phyloP scores from a whole-genome alignment of 2,329 filamentous ascomycete genomes.

The Pseudonectria foliicola region DNA sequence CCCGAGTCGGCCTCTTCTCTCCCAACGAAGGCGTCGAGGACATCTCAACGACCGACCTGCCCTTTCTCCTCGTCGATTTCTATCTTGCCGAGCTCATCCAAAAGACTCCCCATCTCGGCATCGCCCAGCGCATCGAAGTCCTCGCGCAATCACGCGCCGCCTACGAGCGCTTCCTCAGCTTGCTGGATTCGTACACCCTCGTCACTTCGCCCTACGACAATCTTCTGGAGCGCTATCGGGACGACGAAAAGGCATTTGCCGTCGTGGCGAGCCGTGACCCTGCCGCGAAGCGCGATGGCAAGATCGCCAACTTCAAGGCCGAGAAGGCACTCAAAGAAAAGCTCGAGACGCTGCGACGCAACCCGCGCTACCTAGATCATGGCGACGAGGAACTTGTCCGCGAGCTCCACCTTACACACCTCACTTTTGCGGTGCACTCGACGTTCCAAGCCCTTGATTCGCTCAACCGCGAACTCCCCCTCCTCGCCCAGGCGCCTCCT shows the following conservation, averaged over 20 bases:
- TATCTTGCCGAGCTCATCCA: slow-evolving; percentile 74
- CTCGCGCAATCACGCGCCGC: slow-evolving; percentile 58
- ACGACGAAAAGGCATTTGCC: slow-evolving; percentile 65
- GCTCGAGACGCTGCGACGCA: slow-evolving; percentile 52
- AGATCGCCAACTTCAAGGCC: slow-evolving; percentile 76
- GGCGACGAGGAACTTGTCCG: slow-evolving; percentile 82
- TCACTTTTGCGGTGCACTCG: slow-evolving; percentile 67
- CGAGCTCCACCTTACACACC: slow-evolving; percentile 67
- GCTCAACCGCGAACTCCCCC: slow-evolving; percentile 74
- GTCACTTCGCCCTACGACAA: slow-evolving; percentile 57
- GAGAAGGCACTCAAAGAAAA: slow-evolving; percentile 82
- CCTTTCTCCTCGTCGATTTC: slow-evolving; percentile 74
- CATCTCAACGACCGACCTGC: slow-evolving; percentile 73
- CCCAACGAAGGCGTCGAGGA: slow-evolving; percentile 86
- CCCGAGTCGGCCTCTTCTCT: slow-evolving; percentile 75
- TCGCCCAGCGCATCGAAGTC: slow-evolving; percentile 51
- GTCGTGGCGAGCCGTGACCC: slow-evolving; percentile 57
- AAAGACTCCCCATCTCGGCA: slow-evolving; percentile 49
- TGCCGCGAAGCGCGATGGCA: slow-evolving; percentile 66
- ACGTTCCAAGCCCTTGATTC: slow-evolving; percentile 84
- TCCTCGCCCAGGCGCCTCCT: slow-evolving; percentile 67
- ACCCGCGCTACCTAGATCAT: slow-evolving; percentile 47
- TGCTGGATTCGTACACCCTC: slow-evolving; percentile 72
- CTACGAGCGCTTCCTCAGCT: slow-evolving; percentile 73
- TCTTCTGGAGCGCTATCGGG: slow-evolving; percentile 65